Conservation (phyloP, 495 filamentous ascomycete genomes). For the Lentithecium fluviatile region DNA sequence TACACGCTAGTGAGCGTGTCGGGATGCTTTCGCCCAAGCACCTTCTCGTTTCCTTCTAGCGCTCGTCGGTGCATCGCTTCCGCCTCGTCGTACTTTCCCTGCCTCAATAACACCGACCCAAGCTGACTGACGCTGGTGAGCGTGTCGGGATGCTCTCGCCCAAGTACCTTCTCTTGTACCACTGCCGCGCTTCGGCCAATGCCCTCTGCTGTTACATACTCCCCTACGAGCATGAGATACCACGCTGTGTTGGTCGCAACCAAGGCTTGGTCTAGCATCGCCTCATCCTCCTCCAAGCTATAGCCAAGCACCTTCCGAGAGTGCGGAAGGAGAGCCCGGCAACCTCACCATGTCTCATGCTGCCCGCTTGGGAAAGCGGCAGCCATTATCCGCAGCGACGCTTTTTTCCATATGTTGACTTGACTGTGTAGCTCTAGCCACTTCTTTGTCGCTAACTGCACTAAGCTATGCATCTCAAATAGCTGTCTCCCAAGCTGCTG, state of each 20-base stretch:
- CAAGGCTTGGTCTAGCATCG: not conserved
- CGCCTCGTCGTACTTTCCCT: slow-evolving; percentile 23
- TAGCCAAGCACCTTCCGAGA: slow-evolving; percentile 2
- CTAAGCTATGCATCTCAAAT: slow-evolving; percentile 19
- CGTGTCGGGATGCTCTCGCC: slow-evolving; percentile 45
- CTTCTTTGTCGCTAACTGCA: slow-evolving; percentile 10
- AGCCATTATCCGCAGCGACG: slow-evolving; percentile 1
- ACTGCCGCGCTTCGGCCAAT: not conserved
- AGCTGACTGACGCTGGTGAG: slow-evolving; percentile 47
- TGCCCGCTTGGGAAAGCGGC: slow-evolving; percentile 14
- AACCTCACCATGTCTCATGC: slow-evolving; percentile 1
- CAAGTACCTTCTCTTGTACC: slow-evolving; percentile 43
- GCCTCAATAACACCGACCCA: slow-evolving; percentile 17
- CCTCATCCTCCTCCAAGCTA: not conserved
- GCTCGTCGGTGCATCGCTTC: slow-evolving; percentile 20
- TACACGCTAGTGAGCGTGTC: too few relatives aligned
- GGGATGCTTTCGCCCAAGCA: too few relatives aligned
- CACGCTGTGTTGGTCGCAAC: not conserved
- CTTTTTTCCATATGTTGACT: slow-evolving; percentile 4
- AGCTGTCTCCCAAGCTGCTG: too few relatives aligned
- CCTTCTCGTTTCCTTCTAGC: slow-evolving; percentile 11
- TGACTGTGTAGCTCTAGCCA: slow-evolving; percentile 7
- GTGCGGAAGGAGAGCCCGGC: not conserved
- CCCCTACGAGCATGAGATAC: slow-evolving; percentile 10
- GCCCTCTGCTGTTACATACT: slow-evolving; percentile 30